Conservation (phyloP, 805 yeast genomes). For the Ogataea zsoltii region DNA sequence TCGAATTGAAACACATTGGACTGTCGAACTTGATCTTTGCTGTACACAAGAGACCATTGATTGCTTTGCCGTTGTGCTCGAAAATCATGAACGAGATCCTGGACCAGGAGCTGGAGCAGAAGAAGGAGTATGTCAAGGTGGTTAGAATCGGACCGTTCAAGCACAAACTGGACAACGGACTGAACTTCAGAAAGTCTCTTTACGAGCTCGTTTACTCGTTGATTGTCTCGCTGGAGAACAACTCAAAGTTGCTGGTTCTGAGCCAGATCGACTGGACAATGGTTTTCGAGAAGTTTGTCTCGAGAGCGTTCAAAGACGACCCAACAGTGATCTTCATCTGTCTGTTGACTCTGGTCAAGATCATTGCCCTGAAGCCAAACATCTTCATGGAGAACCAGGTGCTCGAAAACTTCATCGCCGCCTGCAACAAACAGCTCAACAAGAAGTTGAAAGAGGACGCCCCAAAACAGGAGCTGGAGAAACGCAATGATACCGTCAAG, state of each 20-base stretch:
- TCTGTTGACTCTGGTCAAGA: conserved; percentile 44
- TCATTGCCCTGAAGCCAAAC: conserved; percentile 34
- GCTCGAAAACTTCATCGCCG: conserved; percentile 31
- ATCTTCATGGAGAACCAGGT: conserved; percentile 25
- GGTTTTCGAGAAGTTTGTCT: conserved; percentile 42
- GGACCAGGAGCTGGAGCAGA: conserved; percentile 52
- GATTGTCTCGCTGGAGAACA: conserved; percentile 34
- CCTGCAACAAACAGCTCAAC: conserved; percentile 43
- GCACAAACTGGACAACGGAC: conserved; percentile 76
- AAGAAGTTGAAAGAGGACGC: conserved; percentile 59
- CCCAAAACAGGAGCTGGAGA: conserved; percentile 66
- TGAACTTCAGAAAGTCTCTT: conserved; percentile 68
- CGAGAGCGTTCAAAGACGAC: conserved; percentile 57
- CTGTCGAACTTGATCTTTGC: conserved; percentile 60
- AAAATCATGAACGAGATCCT: conserved; percentile 51
- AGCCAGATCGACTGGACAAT: conserved; percentile 27
- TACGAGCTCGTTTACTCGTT: conserved; percentile 69
- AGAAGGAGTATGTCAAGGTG: conserved; percentile 56
- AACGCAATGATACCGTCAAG: conserved; percentile 45
- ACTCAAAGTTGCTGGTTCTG: conserved; percentile 19
- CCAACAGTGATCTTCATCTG: conserved; percentile 59
- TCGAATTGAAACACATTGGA: conserved; percentile 61
- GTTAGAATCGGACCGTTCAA: conserved; percentile 88
- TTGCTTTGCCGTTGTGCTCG: conserved; percentile 47
- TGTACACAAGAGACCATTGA: conserved; percentile 52